Evolutionary conservation across 441 rosid genomes (phyloP), one percentile per base, ranked within the genome.

Genomic region (Erodium moschatum): DNA sequence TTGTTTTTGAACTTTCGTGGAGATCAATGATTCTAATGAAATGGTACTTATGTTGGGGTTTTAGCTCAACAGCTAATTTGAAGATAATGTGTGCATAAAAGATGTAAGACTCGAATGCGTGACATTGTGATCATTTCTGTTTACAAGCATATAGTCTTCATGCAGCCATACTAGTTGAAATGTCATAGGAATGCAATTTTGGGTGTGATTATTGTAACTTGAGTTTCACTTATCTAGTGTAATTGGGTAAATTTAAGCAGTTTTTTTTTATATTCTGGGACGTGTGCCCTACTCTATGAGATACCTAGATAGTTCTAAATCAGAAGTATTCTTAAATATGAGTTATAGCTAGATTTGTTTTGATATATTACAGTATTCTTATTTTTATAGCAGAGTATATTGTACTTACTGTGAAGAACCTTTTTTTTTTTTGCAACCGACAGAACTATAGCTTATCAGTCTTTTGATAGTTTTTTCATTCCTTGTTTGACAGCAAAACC

Each of bases 401-500:
- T 58, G 29, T 31, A 58, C 63, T 56, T 19, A 58, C 3, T 19
- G 29, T 7, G 29, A 9, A 58, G 63, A 58, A 58, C 29, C 63
- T 13, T 1, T 24, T 1, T 7, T 1, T 7, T 58, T 58, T 8
- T 58, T 20, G 63, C 63, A 20, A 20, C 24, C 6, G 24, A 58
- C 29, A 19, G 10, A 20, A 58, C 13, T 20, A 58, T 20, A 15
- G 11, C 60, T 18, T 9, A 24, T 38, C 40, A 56, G 29, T 66
- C 42, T 63, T 64, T 0, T 67, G 3, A 70, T 65, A 7, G 63
- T 16, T 75, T 46, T 70, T 63, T 66, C 27, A 8, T 24, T 19
- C 27, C 19, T 40, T 63, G 20, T 69, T 72, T 68, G 65, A 63
- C 85, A 91, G 97, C 68, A 21, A 83, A 80, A 70, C 64, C 75